Evolutionary conservation across 352 stramenopile species (phyloP), one percentile per base, ranked within the genome.

Genomic region (Blastocystis hominis): DNA sequence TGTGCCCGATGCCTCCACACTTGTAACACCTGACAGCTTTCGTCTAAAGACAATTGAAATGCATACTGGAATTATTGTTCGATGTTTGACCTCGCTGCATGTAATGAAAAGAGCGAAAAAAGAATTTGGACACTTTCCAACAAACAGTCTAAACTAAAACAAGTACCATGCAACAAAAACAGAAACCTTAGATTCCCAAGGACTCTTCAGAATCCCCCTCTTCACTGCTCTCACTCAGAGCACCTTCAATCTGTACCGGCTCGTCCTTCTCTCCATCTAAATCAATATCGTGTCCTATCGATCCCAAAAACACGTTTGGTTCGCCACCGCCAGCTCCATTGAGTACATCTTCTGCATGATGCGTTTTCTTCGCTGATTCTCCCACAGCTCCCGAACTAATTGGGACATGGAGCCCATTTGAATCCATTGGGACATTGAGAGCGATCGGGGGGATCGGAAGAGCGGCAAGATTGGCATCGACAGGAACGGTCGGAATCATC

Each of bases 161-260:
- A n/a, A 44, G 24, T 30, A 30, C 24, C 24, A 30, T 30, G 15
- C 40, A 47, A 47, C 38, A 15, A 46, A 46, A 72, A 20, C 36
- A 72, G 10, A 72, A 20, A 72, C 44, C 62, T 20, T 42, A 34
- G 24, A 72, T 3, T 20, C 30, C 24, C 62, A 72, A 24, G 3
- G 34, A 34, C n/a, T 72, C 62, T 46, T 72, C 62, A 0, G 62
- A 72, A 72, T 72, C 62, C 9, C 10, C n/a, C 40, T 84, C 72
- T 3, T 84, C 72, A 17, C 56, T 68, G 42, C 72, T 84, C n/a
- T 68, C 50, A 53, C 72, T 84, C n/a, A 84, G 56, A 38, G 72
- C 72, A 20, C 72, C 72, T 30, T 66, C 54, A 20, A 84, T 68
- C 20, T 84, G 44, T 24, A 38, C 53, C 50, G 0, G 50, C 13